These are phyloP conservation scores for Pseudofabraea citricarpa DNA, from an alignment of 2,329 filamentous ascomycete genomes.

Conservation along the genomic window DNA sequence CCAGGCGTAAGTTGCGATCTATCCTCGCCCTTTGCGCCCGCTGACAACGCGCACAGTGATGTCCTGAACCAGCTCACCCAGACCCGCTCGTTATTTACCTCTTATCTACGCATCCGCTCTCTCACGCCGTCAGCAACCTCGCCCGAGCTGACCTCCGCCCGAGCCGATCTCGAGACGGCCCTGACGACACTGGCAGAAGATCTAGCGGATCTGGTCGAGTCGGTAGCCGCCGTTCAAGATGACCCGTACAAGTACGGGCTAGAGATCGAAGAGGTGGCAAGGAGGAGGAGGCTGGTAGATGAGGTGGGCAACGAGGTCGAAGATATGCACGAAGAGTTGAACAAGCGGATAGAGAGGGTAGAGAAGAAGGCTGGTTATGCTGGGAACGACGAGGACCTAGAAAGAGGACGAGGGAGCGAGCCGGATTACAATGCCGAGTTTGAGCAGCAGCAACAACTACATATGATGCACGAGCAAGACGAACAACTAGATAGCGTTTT, in stretches of 20 bases:
- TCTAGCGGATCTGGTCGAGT: constrained; percentile 80
- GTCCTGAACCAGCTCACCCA: constrained; percentile 77
- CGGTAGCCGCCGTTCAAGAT: constrained; percentile 80
- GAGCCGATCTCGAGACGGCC: constrained; percentile 60
- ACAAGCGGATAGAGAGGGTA: constrained; percentile 47
- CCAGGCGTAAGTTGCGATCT: constrained; percentile 49
- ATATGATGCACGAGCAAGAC: constrained; percentile 94
- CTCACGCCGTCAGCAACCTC: constrained; percentile 67
- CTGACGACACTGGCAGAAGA: constrained; percentile 73
- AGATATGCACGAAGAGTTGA: constrained; percentile 80
- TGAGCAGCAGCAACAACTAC: constrained; percentile 84
- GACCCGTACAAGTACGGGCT: constrained; percentile 86
- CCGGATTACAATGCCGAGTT: constrained; percentile 64
- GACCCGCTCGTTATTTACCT: constrained; percentile 83
- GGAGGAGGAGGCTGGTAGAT: constrained; percentile 76
- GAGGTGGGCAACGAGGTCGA: constrained; percentile 88
- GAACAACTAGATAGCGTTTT: constrained; percentile 89
- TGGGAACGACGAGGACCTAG: constrained; percentile 28
- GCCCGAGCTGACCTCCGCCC: constrained; percentile 79
- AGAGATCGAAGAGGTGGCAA: constrained; percentile 73
- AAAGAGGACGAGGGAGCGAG: constrained; percentile 35
- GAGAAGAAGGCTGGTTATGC: constrained; percentile 23
- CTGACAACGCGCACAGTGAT: constrained; percentile 55
- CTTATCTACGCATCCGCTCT: constrained; percentile 92
- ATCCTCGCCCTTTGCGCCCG: background rate